phyloP scores from a whole-genome alignment of 257 asterid genomes.

The Voacanga thouarsii region DNA sequence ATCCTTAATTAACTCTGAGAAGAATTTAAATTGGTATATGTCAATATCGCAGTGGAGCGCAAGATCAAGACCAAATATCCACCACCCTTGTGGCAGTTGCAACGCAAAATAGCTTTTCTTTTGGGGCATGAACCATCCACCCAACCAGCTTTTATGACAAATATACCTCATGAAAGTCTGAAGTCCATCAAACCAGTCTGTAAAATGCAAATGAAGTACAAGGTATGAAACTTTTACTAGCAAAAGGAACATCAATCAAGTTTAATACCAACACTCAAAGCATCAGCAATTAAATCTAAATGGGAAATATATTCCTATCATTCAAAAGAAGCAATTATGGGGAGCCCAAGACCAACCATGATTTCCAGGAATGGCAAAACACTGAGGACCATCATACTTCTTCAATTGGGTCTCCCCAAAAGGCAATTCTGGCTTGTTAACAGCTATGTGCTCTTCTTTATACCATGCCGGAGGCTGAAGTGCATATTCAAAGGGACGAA shows the following conservation, averaged over 20 bases:
- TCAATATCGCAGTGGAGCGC: constrained; percentile 97
- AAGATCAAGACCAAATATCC: constrained; percentile 97
- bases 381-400: constrained; percentile 90
- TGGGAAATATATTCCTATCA: neutral
- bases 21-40: constrained; percentile 90
- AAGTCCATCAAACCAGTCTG: constrained; percentile 99
- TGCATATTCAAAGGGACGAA: constrained; percentile 94
- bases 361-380: constrained; percentile 96
- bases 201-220: constrained; percentile 18
- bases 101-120: constrained; percentile 95
- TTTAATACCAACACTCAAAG: constrained; percentile 1
- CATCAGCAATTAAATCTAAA: neutral
- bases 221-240: constrained; percentile 8
- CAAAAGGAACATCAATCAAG: neutral
- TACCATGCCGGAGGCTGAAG: constrained; percentile 93
- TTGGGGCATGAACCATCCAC: constrained; percentile 99
- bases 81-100: constrained; percentile 96
- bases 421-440: constrained; percentile 91
- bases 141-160: constrained; percentile 98
- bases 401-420: constrained; percentile 53
- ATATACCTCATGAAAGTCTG: constrained; percentile 97
- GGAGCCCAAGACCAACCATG: constrained; percentile 57
- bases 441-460: constrained; percentile 85
- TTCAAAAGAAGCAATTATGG: neutral
- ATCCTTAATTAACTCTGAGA: constrained; percentile 72